Evolutionary conservation across 106 monocot genomes (phyloP).

Genomic region (Dendrobium nobile): DNA sequence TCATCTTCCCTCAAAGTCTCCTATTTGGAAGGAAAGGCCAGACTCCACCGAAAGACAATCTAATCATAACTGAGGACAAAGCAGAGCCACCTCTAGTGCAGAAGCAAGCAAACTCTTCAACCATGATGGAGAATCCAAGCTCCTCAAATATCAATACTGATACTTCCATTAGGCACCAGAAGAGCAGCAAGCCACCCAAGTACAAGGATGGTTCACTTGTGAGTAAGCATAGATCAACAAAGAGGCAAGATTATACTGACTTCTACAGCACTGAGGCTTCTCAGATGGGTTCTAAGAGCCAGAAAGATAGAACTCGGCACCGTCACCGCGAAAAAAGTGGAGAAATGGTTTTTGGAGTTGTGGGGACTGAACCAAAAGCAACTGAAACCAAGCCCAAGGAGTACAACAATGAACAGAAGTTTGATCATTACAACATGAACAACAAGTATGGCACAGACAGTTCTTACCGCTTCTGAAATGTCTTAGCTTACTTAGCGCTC

Average conservation of each 20-base stretch:
- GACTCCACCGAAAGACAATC: slow-evolving; percentile 67
- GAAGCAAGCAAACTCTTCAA: slow-evolving; percentile 43
- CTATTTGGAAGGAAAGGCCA: slow-evolving; percentile 27
- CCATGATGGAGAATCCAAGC: slow-evolving; percentile 27
- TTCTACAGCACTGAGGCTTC: slow-evolving; percentile 67
- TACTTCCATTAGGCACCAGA: slow-evolving; percentile 48
- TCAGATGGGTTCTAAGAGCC: slow-evolving; percentile 44
- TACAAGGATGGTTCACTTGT: slow-evolving; percentile 55
- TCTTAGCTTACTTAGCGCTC: too few relatives aligned
- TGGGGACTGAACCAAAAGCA: slow-evolving; percentile 41
- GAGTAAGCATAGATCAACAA: slow-evolving; percentile 70
- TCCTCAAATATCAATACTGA: slow-evolving; percentile 24
- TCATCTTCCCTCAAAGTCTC: slow-evolving; percentile 38
- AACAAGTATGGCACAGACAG: slow-evolving; percentile 60
- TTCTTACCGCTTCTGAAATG: slow-evolving; percentile 33
- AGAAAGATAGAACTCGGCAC: slow-evolving; percentile 64
- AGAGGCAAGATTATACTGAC: slow-evolving; percentile 69
- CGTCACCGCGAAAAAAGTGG: slow-evolving; percentile 63
- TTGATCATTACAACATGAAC: slow-evolving; percentile 70
- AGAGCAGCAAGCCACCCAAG: slow-evolving; percentile 53
- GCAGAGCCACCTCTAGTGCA: slow-evolving; percentile 27
- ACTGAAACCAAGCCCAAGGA: slow-evolving; percentile 21
- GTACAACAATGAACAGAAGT: slow-evolving; percentile 15
- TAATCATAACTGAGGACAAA: slow-evolving; percentile 72
- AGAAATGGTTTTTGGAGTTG: slow-evolving; percentile 29